These are phyloP conservation scores for Anthoceros angustus DNA, from an alignment of 225 moss, liverwort and hornwort genomes.

Conservation along the genomic window DNA sequence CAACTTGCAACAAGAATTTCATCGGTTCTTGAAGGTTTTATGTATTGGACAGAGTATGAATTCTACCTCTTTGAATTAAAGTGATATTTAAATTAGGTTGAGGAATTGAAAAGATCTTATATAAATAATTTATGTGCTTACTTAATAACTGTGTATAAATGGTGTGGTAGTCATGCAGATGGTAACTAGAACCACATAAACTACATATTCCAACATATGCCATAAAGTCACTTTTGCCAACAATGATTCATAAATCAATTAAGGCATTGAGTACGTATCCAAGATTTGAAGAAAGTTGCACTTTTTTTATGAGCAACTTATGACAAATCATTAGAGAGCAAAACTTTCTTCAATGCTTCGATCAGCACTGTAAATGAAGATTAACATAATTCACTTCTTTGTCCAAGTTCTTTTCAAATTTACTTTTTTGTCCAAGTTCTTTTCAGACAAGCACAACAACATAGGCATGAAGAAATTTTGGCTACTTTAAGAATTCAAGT, in stretches of 20 bases:
- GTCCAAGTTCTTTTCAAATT: neutral
- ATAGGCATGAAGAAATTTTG: neutral
- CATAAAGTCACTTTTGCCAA: too few relatives aligned
- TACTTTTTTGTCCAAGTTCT: neutral
- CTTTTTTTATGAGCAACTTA: too few relatives aligned
- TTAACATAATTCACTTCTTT: neutral
- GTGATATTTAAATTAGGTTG: neutral
- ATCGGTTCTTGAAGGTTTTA: neutral
- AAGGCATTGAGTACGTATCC: too few relatives aligned
- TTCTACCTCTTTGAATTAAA: neutral
- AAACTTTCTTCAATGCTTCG: too few relatives aligned
- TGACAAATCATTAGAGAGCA: too few relatives aligned
- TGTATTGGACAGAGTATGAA: neutral
- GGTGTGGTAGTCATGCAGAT: too few relatives aligned
- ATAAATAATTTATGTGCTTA: neutral
- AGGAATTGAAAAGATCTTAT: neutral
- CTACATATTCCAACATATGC: too few relatives aligned
- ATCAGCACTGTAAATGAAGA: neutral
- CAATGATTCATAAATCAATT: too few relatives aligned
- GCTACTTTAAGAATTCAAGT: neutral
- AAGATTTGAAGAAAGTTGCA: too few relatives aligned
- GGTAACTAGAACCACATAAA: too few relatives aligned
- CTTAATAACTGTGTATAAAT: neutral
- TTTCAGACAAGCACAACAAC: slow-evolving; percentile 1
- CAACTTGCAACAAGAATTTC: neutral